Evolutionary conservation across 352 stramenopile species (phyloP), one percentile per base, ranked within the genome.

Genomic region (Detonula confervacea): DNA sequence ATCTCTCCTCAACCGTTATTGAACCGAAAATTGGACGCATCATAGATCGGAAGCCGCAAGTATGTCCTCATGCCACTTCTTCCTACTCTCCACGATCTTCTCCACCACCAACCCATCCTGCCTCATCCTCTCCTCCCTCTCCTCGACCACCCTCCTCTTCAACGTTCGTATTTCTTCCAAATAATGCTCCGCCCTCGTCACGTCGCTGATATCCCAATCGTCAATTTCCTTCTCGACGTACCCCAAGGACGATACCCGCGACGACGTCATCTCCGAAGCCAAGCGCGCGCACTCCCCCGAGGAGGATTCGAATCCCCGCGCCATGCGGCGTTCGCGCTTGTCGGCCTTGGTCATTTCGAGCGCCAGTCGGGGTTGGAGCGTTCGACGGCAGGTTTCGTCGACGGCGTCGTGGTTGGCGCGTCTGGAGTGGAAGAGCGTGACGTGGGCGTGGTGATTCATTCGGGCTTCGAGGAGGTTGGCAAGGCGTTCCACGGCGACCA

Each of bases 321-420:
- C 65, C 39, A 84, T 39, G 27, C 69, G 49, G 30, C 57, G 63
- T 35, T 84, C 63, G 18, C 77, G 67, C 72, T 84, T 81, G 42
- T 84, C 57, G 1, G 70, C 68, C 37, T 84, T 84, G 49, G 63
- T 71, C 44, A 51, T 66, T 67, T 84, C 77, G 22, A 84, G 70
- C 52, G 25, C 30, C 24, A 84, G 20, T 46, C 59, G 20, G 27
- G 70, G 77, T 27, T 77, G 52, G 18, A 83, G 60, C 18, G 51
- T 67, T 14, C 61, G 33, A 24, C 52, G 20, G 29, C 35, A 67
- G 35, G 61, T 33, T 51, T 74, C 35, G 22, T 68, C 47, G 3
- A 78, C 66, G 24, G 42, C 42, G 59, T 83, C 74, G 22, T 74
- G 68, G 24, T 73, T 61, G 22, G 35, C 18, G 25, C 57, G 20